Percentiles rank a stretch among this genome's conserved stretches.
Conservation (phyloP, 2,329 filamentous ascomycete genomes). For the Xylaria sp. region DNA sequence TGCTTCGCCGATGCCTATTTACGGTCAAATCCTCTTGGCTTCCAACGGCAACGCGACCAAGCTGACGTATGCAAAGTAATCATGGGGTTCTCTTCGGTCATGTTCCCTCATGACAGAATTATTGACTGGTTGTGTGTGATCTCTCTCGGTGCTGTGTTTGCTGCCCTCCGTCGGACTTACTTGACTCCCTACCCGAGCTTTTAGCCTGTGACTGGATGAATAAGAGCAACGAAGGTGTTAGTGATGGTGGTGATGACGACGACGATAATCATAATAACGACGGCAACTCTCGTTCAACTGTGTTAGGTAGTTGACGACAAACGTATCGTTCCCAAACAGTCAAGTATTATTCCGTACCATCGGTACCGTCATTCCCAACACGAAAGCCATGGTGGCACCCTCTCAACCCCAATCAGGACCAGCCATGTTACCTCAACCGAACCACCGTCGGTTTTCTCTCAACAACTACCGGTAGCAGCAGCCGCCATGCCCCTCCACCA, state of each 20-base stretch:
- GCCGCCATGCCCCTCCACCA: neutral
- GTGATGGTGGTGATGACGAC: neutral
- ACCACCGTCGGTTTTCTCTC: neutral
- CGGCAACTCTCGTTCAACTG: neutral
- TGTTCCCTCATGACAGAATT: conserved; percentile 1
- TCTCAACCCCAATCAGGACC: neutral
- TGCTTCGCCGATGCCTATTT: neutral
- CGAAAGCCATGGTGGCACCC: neutral
- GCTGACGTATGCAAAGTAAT: conserved; percentile 5
- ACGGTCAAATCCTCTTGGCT: neutral
- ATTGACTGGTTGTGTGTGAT: neutral
- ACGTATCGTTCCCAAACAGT: neutral
- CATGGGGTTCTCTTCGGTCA: neutral
- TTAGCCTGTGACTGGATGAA: neutral
- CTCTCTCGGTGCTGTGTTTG: neutral
- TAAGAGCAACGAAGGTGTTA: neutral
- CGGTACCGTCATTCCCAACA: neutral
- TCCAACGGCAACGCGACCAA: conserved; percentile 1
- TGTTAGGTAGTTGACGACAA: neutral
- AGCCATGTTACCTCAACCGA: neutral
- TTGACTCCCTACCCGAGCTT: neutral
- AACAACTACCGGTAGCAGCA: neutral
- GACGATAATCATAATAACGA: neutral
- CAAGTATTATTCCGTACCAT: too few relatives aligned
- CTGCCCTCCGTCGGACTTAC: neutral